Evolutionary conservation across 1,139 yeast genomes (phyloP), one percentile per base, ranked within the genome.

Genomic region (Yamadazyma aaseri): DNA sequence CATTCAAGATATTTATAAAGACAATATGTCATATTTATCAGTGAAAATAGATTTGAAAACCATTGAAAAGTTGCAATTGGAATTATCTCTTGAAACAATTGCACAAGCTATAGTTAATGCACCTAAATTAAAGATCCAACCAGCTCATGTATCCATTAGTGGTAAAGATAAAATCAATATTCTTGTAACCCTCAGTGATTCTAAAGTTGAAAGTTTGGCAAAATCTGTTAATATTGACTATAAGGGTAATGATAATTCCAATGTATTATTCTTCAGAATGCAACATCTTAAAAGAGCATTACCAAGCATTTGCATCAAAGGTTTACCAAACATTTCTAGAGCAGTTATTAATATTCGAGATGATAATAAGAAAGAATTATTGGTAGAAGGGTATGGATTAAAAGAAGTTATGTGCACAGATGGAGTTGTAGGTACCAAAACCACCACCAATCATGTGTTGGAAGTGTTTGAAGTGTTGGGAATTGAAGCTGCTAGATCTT

Each of bases 321-420:
- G 99, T 35, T 72, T 90, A 44, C 76, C 96, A 4, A 89, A 85
- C 38, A 90, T 92, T 45, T 71, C 96, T 26, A 81, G 98, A 55
- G 98, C 98, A 4, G 98, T 94, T 44, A 94, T 94, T 61, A 92
- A 92, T 58, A 92, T 92, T 49, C 76, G 79, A 42, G 94, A 85
- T 55, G 90, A 89, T 53, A 79, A 81, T 51, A 86, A 86, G 63
- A 84, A 84, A 55, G 97, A 92, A 61, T 68, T 94, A 44, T 74
- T 94, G 52, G 97, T 92, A 33, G 99, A 94, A 74, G 99, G 99
- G 16, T 92, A 94, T 54, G 99, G 99, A 16, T 68, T 94, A 49
- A 86, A 89, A 55, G 89, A 87, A 35, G 98, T 94, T 38, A 92
- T 94, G 97, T 82, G 90, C 45, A 92, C 97, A 1, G 97, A 92